A percentile compares a stretch with the other conserved stretches of the same genome.
phyloP scores from a whole-genome alignment of 2,329 filamentous ascomycete species.

The Phyllosticta citriasiana region DNA sequence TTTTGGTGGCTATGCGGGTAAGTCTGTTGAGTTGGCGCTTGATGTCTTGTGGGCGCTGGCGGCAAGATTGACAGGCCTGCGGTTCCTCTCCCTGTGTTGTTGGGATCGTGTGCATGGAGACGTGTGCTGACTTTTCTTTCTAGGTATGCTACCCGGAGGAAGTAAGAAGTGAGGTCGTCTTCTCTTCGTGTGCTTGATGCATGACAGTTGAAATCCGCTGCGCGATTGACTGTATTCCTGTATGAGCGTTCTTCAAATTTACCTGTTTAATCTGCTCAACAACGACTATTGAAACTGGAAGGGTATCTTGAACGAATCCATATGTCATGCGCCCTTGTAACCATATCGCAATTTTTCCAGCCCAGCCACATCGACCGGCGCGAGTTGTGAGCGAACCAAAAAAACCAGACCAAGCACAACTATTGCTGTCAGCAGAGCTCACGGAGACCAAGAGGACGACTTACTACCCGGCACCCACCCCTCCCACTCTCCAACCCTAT shows the following conservation, averaged over 20 bases:
- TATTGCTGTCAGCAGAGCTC: slow-evolving; percentile 13
- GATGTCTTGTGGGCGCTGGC: not conserved
- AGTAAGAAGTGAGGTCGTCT: not conserved
- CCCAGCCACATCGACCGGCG: slow-evolving; percentile 52
- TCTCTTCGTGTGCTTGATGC: not conserved
- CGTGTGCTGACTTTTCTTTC: not conserved
- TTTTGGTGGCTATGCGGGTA: slow-evolving; percentile 28
- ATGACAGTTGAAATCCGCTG: not conserved
- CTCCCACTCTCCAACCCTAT: slow-evolving; percentile 19
- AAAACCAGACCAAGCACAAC: slow-evolving; percentile 53
- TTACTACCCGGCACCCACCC: slow-evolving; percentile 29
- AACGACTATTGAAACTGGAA: not conserved
- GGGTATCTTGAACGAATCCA: not conserved
- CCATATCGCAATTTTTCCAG: slow-evolving; percentile 8
- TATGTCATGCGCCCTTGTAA: slow-evolving; percentile 9
- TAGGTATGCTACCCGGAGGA: not conserved
- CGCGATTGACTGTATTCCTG: not conserved
- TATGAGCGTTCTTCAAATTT: not conserved
- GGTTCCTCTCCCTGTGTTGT: not conserved
- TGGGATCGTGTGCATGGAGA: not conserved
- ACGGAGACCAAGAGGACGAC: slow-evolving; percentile 25
- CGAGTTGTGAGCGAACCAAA: slow-evolving; percentile 55
- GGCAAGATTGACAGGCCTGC: not conserved
- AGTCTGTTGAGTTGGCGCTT: not conserved
- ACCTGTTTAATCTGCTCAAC: not conserved